Conservation (phyloP, 768 basidiomycete species). For the Lyophyllum decastes region DNA sequence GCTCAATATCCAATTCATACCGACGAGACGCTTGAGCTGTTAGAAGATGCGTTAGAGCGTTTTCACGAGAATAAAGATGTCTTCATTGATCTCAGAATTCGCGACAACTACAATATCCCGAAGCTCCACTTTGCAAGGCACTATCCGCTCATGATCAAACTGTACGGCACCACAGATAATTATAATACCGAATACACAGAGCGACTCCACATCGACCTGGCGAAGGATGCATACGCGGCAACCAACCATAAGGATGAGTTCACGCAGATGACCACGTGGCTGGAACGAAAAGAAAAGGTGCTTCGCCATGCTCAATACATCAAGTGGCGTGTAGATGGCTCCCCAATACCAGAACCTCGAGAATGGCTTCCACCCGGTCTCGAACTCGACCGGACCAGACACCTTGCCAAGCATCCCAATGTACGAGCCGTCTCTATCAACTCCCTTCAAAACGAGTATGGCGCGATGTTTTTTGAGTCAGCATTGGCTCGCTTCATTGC, state of each 20-base stretch:
- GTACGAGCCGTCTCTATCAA: conserved; percentile 15
- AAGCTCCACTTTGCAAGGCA: conserved; percentile 41
- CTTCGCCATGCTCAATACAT: conserved; percentile 23
- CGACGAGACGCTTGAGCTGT: conserved; percentile 21
- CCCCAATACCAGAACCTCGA: not conserved
- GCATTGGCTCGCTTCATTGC: conserved; percentile 28
- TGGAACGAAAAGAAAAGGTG: conserved; percentile 34
- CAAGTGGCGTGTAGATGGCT: conserved; percentile 18
- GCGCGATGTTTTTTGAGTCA: conserved; percentile 14
- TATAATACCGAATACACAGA: conserved; percentile 41
- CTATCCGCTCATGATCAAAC: conserved; percentile 29
- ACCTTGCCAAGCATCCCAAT: conserved; percentile 26
- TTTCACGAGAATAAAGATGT: conserved; percentile 40
- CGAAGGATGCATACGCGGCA: conserved; percentile 24
- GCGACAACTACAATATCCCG: conserved; percentile 36
- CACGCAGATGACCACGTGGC: conserved; percentile 38
- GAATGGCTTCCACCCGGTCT: conserved; percentile 9
- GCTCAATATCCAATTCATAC: conserved; percentile 35
- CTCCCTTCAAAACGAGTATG: not conserved
- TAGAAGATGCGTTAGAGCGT: conserved; percentile 24
- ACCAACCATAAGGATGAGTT: conserved; percentile 33
- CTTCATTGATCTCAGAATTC: conserved; percentile 34
- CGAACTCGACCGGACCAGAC: conserved; percentile 7
- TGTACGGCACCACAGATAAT: conserved; percentile 37
- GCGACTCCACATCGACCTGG: conserved; percentile 40